A percentile compares a stretch with the other conserved stretches of the same genome.
These are phyloP conservation scores for Pneumocystis carinii DNA, from an alignment of 1,139 yeast species.

Conservation along the genomic window DNA sequence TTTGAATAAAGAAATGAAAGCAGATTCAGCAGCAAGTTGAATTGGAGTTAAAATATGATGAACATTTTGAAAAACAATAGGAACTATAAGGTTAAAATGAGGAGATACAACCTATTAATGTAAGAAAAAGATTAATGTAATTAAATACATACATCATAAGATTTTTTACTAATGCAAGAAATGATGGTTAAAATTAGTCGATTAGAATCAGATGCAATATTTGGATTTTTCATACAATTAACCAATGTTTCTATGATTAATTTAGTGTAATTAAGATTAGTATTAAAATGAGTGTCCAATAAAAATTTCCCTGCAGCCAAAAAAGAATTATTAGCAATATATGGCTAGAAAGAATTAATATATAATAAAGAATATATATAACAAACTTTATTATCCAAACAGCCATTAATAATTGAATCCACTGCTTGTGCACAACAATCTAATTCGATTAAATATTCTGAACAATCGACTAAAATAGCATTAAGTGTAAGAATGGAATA, in stretches of 20 bases:
- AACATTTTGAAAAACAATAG: conserved; percentile 66
- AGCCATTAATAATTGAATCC: neutral
- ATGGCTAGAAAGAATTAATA: neutral
- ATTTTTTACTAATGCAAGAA: conserved; percentile 43
- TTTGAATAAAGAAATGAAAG: conserved; percentile 57
- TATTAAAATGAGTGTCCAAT: conserved; percentile 13
- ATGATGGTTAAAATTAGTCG: neutral
- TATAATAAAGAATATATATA: neutral
- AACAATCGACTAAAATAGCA: conserved; percentile 35
- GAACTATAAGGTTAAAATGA: conserved; percentile 44
- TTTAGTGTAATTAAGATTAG: conserved; percentile 17
- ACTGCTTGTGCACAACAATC: neutral
- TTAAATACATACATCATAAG: conserved; percentile 24
- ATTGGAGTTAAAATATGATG: conserved; percentile 80
- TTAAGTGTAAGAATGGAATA: conserved; percentile 63
- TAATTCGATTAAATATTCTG: neutral
- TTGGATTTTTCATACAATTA: neutral
- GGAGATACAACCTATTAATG: conserved; percentile 31
- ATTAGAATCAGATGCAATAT: neutral
- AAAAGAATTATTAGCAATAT: conserved; percentile 60
- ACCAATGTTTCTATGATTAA: conserved; percentile 7
- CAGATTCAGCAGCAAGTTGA: conserved; percentile 87
- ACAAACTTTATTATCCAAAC: neutral
- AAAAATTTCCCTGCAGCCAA: conserved; percentile 74
- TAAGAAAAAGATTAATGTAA: neutral